Conservation (phyloP, 805 yeast genomes). For the Yarrowia sp. region DNA sequence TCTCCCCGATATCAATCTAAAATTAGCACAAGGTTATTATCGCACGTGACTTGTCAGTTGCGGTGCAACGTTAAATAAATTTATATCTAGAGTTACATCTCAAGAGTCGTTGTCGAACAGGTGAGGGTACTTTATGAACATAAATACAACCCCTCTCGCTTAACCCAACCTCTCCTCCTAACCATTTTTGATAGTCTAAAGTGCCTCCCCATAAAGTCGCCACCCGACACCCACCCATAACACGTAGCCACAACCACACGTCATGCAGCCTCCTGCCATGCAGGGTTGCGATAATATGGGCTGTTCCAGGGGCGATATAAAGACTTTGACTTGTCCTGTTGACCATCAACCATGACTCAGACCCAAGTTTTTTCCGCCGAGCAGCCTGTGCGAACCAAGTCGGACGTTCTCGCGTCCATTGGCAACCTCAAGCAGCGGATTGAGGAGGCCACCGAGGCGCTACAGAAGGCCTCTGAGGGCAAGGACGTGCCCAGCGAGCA, state of each 20-base stretch:
- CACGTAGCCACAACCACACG: too few species aligned
- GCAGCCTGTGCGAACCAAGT: background rate
- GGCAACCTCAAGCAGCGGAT: constrained; percentile 2
- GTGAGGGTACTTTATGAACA: too few species aligned
- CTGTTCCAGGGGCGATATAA: constrained; percentile 1
- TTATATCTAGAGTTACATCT: background rate
- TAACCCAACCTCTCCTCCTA: too few species aligned
- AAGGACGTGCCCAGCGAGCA: background rate
- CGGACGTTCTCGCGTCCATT: background rate
- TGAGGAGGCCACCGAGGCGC: background rate
- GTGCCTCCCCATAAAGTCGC: background rate
- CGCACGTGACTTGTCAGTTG: background rate
- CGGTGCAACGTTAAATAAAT: background rate
- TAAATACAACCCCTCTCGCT: too few species aligned
- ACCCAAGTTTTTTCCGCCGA: background rate
- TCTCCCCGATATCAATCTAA: background rate
- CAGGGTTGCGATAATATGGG: constrained; percentile 10
- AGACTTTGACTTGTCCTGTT: background rate
- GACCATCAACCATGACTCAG: background rate
- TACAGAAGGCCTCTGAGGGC: background rate
- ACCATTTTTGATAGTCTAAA: too few species aligned
- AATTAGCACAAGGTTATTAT: background rate
- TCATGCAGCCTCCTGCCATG: constrained; percentile 7
- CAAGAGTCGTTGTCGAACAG: background rate
- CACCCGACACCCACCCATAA: background rate